A percentile compares a stretch with the other conserved stretches of the same genome.
Conservation (phyloP, 75 land plant species). For the Larix kaempferi region DNA sequence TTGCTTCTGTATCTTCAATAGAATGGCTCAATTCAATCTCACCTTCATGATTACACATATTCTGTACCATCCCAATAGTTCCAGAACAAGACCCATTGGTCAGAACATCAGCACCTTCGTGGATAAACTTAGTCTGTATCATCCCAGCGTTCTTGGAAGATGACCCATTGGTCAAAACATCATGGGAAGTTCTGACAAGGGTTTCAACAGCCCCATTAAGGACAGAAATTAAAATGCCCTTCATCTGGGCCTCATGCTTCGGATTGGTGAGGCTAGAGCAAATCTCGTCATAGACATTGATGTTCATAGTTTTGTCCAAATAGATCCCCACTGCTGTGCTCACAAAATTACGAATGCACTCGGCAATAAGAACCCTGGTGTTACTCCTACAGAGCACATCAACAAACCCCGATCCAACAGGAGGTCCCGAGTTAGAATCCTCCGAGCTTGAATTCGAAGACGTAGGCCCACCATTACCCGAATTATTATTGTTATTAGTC, state of each 20-base stretch:
- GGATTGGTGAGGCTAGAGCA: conserved; percentile 68
- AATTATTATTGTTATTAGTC: no score
- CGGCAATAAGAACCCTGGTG: conserved; percentile 40
- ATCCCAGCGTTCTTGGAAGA: neutral
- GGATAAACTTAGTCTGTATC: neutral
- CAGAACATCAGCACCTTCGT: neutral
- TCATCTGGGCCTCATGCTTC: conserved; percentile 52
- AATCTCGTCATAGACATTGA: conserved; percentile 72
- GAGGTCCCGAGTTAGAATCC: no score
- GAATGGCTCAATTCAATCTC: no score
- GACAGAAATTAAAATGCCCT: conserved; percentile 66
- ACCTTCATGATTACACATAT: no score
- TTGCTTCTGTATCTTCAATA: no score
- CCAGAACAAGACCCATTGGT: no score
- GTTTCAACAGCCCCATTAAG: conserved; percentile 78
- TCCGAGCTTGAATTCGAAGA: no score
- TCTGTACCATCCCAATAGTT: no score
- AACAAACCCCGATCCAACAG: conserved; percentile 18
- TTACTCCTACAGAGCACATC: conserved; percentile 38
- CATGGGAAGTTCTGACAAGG: conserved; percentile 73
- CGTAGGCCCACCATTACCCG: no score
- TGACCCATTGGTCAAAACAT: conserved; percentile 28
- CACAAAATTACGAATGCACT: conserved; percentile 68
- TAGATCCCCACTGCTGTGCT: conserved; percentile 79
- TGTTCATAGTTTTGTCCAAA: conserved; percentile 79